Evolutionary conservation across 768 basidiomycete genomes (phyloP).

Genomic region (Antrodiella citrinella): DNA sequence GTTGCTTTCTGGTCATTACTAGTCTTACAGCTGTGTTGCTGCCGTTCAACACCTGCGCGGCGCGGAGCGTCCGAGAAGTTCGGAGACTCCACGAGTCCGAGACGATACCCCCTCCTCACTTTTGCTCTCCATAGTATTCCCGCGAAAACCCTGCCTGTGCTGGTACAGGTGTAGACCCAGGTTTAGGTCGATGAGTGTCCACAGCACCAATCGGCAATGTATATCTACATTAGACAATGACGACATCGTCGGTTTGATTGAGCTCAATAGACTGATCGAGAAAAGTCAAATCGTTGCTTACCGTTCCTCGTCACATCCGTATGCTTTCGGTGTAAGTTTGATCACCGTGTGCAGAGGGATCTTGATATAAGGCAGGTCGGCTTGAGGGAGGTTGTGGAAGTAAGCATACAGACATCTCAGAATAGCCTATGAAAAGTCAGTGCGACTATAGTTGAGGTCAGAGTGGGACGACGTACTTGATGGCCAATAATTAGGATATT

Average conservation of each 20-base stretch:
- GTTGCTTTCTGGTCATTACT: no score
- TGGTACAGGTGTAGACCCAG: slow-evolving; percentile 18
- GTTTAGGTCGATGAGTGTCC: slow-evolving; percentile 80
- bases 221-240: slow-evolving; percentile 42
- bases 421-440: slow-evolving; percentile 44
- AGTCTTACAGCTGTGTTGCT: no score
- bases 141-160: slow-evolving; percentile 15
- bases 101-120: background rate
- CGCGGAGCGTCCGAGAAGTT: no score
- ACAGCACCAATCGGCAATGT: slow-evolving; percentile 87
- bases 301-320: slow-evolving; percentile 98
- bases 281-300: slow-evolving; percentile 20
- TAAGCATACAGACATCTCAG: slow-evolving; percentile 83
- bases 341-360: slow-evolving; percentile 96
- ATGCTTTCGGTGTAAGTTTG: slow-evolving; percentile 96
- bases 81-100: no score
- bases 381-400: slow-evolving; percentile 88
- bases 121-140: slow-evolving; percentile 24
- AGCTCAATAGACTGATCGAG: no score
- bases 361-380: slow-evolving; percentile 95
- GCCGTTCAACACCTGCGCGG: no score
- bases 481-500: slow-evolving; percentile 97
- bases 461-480: slow-evolving; percentile 37
- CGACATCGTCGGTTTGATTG: background rate
- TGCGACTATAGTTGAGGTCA: no score